Evolutionary conservation across 257 asterid genomes (phyloP), one percentile per base, ranked within the genome.

Genomic region (Solanum pennellii): DNA sequence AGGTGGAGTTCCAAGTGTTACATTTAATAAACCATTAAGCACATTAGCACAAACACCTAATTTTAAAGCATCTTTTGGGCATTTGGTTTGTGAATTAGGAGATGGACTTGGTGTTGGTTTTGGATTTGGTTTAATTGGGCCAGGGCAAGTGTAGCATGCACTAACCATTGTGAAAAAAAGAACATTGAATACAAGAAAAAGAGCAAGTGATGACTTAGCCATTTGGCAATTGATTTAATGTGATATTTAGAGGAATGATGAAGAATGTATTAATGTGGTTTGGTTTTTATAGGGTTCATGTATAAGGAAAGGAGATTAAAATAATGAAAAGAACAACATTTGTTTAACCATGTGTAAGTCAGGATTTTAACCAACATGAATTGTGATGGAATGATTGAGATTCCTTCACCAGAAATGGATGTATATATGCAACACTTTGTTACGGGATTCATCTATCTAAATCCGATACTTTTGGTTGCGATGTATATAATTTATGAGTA

Each of bases 31-130:
- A 13, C 92, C 82, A 6, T 90, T 87, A 2, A 93, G 92, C 86
- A 94, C 87, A 89, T 93, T 21, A 4, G 94, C 96, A 52, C 98
- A 94, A 0, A 91, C 93, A 4, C 94, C 96, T 79, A 79, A 10
- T 79, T 79, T 79, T 16, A 79, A 27, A 39, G 84, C 65, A 79
- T 79, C 84, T 13, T 23, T 79, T 3, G 91, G 91, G 69, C 91
- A 89, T 60, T 72, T 89, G 9, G 80, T 86, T 6, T 12, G 21
- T 18, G 33, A 13, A 66, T 86, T 9, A n/a, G 62, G 73, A 2
- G 89, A 74, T 6, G 83, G 83, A 10, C 29, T 82, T 2, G 89
- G 88, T 49, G 16, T 33, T 4, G 93, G 92, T 21, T 83, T 89
- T 14, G 89, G 91, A 49, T 49, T 49, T 49, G 59, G 21, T 49